A percentile compares a stretch with the other conserved stretches of the same genome.
Conservation (phyloP, 495 filamentous ascomycete genomes). For the Cetradonia linearis region DNA sequence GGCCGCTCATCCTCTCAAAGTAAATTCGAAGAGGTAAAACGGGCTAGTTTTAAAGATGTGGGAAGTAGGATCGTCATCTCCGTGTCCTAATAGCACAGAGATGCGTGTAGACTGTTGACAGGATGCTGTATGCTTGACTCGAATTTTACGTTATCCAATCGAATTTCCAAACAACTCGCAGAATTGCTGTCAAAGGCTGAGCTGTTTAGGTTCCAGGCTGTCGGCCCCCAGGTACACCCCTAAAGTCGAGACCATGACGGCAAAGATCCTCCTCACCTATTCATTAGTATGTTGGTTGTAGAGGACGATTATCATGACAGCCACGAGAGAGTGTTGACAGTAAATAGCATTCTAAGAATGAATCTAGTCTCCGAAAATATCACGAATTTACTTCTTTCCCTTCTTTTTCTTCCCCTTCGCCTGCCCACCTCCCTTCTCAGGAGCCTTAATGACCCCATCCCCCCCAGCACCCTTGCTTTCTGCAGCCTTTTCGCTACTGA, state of each 20-base stretch:
- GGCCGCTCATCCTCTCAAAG: not conserved
- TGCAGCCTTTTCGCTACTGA: constrained; percentile 57
- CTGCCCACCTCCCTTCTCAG: constrained; percentile 34
- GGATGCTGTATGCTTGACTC: no score
- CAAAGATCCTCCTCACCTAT: no score
- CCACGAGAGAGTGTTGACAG: no score
- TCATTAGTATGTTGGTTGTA: no score
- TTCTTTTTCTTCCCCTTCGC: constrained; percentile 62
- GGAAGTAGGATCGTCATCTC: not conserved
- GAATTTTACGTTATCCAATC: no score
- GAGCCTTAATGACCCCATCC: constrained; percentile 33
- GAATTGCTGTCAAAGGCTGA: not conserved
- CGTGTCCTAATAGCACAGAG: not conserved
- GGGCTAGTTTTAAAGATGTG: not conserved
- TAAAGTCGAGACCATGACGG: not conserved
- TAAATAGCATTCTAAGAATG: no score
- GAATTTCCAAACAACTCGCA: no score
- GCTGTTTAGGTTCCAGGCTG: not conserved
- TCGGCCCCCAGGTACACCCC: not conserved
- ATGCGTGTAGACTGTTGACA: no score
- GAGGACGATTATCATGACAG: no score
- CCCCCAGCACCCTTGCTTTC: constrained; percentile 52
- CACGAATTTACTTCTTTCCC: constrained; percentile 49
- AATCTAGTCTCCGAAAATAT: not conserved
- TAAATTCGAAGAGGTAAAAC: not conserved